A percentile compares a stretch with the other conserved stretches of the same genome.
Conservation (phyloP, 2,329 filamentous ascomycete species). For the Sclerotinia borealis region DNA sequence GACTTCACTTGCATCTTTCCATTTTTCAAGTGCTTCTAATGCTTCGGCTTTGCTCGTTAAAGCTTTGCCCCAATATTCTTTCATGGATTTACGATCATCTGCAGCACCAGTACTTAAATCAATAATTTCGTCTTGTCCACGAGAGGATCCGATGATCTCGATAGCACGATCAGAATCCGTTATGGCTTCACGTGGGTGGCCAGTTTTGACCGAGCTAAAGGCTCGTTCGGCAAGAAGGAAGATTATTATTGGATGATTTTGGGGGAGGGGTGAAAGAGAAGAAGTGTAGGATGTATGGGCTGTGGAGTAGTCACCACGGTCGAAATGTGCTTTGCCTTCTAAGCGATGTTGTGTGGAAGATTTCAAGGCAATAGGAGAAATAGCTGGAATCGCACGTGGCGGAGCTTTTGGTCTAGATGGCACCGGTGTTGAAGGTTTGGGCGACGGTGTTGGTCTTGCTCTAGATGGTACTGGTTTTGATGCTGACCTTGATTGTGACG, state of each 20-base stretch:
- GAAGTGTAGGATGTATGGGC: slow-evolving; percentile 78
- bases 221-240: slow-evolving; percentile 89
- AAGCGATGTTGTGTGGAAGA: slow-evolving; percentile 73
- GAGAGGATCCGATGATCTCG: slow-evolving; percentile 68
- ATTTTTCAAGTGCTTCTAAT: slow-evolving; percentile 90
- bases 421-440: slow-evolving; percentile 40
- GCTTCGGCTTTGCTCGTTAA: slow-evolving; percentile 93
- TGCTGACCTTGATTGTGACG: slow-evolving; percentile 30
- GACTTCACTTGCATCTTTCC: slow-evolving; percentile 71
- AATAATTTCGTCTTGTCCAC: slow-evolving; percentile 76
- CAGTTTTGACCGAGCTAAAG: slow-evolving; percentile 83
- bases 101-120: slow-evolving; percentile 54
- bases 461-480: slow-evolving; percentile 31
- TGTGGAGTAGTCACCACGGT: slow-evolving; percentile 83
- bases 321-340: slow-evolving; percentile 83
- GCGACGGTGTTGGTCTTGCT: slow-evolving; percentile 35
- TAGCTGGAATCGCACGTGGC: slow-evolving; percentile 49
- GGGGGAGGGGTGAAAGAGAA: slow-evolving; percentile 68
- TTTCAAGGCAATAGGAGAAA: slow-evolving; percentile 64
- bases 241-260: slow-evolving; percentile 75
- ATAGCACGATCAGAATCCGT: slow-evolving; percentile 78
- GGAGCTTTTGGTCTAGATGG: slow-evolving; percentile 42
- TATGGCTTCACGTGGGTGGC: slow-evolving; percentile 82
- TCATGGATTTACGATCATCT: slow-evolving; percentile 74
- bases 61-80: slow-evolving; percentile 88